These are phyloP conservation scores for Tylopilus vinaceipallidus DNA, from an alignment of 768 basidiomycete genomes.

Conservation along the genomic window DNA sequence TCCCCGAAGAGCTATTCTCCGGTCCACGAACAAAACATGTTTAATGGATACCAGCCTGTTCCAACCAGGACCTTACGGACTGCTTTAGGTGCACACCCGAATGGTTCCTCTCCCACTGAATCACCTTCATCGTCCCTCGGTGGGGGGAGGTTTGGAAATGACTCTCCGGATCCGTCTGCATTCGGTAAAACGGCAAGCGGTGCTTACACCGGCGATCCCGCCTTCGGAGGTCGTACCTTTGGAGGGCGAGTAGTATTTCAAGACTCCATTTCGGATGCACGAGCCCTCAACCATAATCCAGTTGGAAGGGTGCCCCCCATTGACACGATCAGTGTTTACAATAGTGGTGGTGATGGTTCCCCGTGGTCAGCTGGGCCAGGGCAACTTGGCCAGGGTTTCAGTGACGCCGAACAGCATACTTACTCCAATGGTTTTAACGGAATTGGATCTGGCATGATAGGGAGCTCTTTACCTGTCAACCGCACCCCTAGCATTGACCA, in stretches of 20 bases:
- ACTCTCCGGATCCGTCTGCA: slow-evolving; percentile 65
- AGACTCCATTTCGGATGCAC: slow-evolving; percentile 42
- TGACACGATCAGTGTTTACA: slow-evolving; percentile 41
- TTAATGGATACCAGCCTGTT: slow-evolving; percentile 62
- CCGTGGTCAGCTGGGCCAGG: slow-evolving; percentile 36
- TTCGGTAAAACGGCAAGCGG: slow-evolving; percentile 46
- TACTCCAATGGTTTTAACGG: slow-evolving; percentile 28
- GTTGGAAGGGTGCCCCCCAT: slow-evolving; percentile 33
- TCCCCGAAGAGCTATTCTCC: slow-evolving; percentile 45
- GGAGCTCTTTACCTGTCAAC: slow-evolving; percentile 17
- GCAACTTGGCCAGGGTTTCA: slow-evolving; percentile 20
- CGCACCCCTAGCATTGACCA: slow-evolving; percentile 26
- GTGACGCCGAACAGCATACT: slow-evolving; percentile 20
- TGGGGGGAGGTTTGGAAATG: slow-evolving; percentile 58
- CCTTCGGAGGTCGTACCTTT: slow-evolving; percentile 33
- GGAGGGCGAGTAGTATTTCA: slow-evolving; percentile 38
- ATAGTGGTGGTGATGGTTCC: slow-evolving; percentile 26
- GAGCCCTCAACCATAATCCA: slow-evolving; percentile 33
- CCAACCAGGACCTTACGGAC: slow-evolving; percentile 59
- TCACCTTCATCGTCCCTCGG: slow-evolving; percentile 75
- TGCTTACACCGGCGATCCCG: slow-evolving; percentile 38
- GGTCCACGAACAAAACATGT: slow-evolving; percentile 36
- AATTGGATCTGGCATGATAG: slow-evolving; percentile 16
- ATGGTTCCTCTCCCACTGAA: slow-evolving; percentile 55
- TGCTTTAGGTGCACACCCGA: slow-evolving; percentile 63